These are phyloP conservation scores for Pleurotus platypus DNA, from an alignment of 768 basidiomycete genomes.

Conservation along the genomic window DNA sequence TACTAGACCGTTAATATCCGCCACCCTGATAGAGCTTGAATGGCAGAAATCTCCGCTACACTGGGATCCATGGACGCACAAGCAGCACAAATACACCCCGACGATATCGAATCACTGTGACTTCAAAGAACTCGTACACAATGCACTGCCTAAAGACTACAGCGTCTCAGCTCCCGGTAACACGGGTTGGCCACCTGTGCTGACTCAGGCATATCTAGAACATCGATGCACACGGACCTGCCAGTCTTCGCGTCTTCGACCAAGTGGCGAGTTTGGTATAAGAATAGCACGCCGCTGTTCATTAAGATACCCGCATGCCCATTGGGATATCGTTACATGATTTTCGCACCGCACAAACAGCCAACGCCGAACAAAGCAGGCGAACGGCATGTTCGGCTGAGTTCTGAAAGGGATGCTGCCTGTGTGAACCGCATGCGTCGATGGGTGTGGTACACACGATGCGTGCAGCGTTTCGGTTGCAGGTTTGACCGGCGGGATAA, in stretches of 20 bases:
- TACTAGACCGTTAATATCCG: neutral
- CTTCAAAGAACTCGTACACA: no score
- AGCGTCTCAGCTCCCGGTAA: constrained; percentile 1
- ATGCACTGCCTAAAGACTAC: neutral
- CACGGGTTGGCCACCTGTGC: neutral
- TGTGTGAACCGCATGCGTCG: no score
- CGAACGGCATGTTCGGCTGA: no score
- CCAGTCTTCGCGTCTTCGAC: neutral
- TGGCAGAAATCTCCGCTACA: no score
- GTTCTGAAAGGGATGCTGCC: no score
- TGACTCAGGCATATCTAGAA: neutral
- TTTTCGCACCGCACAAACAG: neutral
- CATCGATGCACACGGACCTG: constrained; percentile 3
- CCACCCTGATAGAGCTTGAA: neutral
- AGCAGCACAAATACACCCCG: neutral
- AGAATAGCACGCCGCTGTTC: neutral
- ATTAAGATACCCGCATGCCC: neutral
- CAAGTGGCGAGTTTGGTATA: neutral
- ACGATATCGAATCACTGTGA: neutral
- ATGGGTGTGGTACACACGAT: no score
- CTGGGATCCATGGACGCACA: no score
- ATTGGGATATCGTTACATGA: neutral
- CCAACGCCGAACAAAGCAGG: no score
- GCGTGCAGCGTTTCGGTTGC: no score
- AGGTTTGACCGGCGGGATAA: no score